These are phyloP conservation scores for Pterocarpus santalinus DNA, from an alignment of 306 rosid genomes.

Conservation along the genomic window DNA sequence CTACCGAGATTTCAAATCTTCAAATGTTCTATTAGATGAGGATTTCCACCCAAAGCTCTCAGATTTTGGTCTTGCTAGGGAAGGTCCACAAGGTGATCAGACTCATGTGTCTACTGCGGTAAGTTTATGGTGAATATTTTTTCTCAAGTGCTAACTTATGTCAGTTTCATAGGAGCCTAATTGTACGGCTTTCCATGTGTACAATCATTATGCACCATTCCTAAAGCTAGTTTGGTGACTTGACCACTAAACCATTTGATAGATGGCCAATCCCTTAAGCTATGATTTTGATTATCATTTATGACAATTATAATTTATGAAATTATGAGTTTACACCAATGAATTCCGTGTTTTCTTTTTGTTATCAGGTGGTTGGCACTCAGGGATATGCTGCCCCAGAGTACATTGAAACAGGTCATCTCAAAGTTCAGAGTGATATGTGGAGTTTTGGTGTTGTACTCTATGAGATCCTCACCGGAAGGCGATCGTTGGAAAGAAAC, in stretches of 20 bases:
- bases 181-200: neutral
- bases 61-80: constrained; percentile 99
- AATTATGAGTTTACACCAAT: constrained; percentile 2
- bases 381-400: constrained; percentile 99
- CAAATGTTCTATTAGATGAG: constrained; percentile 82
- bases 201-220: constrained; percentile 5
- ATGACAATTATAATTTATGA: constrained; percentile 1
- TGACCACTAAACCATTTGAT: neutral
- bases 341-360: constrained; percentile 17
- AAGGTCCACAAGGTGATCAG: constrained; percentile 87
- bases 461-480: constrained; percentile 88
- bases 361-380: constrained; percentile 87
- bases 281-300: constrained; percentile 6
- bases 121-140: constrained; percentile 43
- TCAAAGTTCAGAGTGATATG: constrained; percentile 76
- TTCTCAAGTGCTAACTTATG: constrained; percentile 15
- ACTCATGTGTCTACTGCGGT: constrained; percentile 97
- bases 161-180: constrained; percentile 1
- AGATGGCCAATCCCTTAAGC: neutral
- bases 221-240: neutral
- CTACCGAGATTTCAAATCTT: constrained; percentile 94
- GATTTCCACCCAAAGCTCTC: constrained; percentile 88
- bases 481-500: constrained; percentile 81
- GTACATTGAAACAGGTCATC: constrained; percentile 91
- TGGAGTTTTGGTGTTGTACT: constrained; percentile 97